Conservation (phyloP, 257 asterid genomes). For the Phtheirospermum japonicum region DNA sequence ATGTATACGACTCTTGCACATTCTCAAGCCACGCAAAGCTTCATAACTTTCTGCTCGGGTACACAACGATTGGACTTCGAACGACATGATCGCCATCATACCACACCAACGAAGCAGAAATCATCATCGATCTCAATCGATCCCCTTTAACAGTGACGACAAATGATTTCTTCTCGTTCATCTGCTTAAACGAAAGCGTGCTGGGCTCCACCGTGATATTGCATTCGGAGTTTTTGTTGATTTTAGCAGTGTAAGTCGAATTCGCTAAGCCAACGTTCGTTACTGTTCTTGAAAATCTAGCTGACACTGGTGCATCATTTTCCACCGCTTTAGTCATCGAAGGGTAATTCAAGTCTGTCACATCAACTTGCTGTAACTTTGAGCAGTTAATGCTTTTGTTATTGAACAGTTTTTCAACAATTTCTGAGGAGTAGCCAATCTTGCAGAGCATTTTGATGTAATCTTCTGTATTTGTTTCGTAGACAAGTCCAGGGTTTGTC, state of each 20-base stretch:
- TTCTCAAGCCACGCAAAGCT: background rate
- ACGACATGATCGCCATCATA: conserved; percentile 35
- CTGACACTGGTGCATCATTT: background rate
- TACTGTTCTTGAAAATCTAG: conserved; percentile 34
- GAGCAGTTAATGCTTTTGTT: conserved; percentile 22
- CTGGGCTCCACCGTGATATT: conserved; percentile 30
- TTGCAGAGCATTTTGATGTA: conserved; percentile 31
- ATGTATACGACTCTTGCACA: too few relatives aligned
- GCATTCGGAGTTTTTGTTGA: background rate
- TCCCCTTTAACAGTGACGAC: conserved; percentile 30
- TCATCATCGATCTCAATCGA: background rate
- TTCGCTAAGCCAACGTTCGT: conserved; percentile 36
- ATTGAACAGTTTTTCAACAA: conserved; percentile 13
- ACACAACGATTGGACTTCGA: conserved; percentile 35
- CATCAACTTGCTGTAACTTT: conserved; percentile 2
- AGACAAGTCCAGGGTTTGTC: conserved; percentile 32
- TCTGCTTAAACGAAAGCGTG: conserved; percentile 27
- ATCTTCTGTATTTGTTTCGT: conserved; percentile 28
- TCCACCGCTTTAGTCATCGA: conserved; percentile 28
- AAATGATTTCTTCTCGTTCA: conserved; percentile 32
- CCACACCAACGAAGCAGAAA: conserved; percentile 42
- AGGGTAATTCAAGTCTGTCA: conserved; percentile 38
- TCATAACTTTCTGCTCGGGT: background rate
- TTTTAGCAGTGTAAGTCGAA: conserved; percentile 37
- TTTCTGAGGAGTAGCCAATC: conserved; percentile 13